These are phyloP conservation scores for Tricholoma flavovirens DNA, from an alignment of 768 basidiomycete species.

Conservation along the genomic window DNA sequence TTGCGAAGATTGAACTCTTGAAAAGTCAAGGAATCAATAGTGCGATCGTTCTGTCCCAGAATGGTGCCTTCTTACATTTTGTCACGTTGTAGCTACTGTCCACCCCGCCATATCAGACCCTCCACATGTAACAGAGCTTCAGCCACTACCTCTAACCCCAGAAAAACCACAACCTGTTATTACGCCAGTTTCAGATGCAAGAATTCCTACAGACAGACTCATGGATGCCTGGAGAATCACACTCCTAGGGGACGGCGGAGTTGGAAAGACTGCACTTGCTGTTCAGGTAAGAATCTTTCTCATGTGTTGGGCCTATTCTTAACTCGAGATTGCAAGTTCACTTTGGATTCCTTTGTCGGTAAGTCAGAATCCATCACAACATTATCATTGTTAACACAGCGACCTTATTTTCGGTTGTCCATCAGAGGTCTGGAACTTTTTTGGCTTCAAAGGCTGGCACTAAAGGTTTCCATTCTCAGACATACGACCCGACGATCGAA, in stretches of 20 bases:
- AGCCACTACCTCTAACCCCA: neutral
- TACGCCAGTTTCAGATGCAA: neutral
- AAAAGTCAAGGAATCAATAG: neutral
- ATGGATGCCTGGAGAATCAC: neutral
- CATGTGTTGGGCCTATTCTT: too few species aligned
- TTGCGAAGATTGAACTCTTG: neutral
- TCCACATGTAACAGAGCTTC: neutral
- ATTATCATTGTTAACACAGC: neutral
- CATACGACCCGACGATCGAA: neutral
- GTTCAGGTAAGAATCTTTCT: neutral
- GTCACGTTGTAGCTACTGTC: neutral
- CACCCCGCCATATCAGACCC: neutral
- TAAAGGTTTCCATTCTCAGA: neutral
- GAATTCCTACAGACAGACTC: neutral
- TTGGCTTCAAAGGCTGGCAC: neutral
- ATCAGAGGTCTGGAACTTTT: neutral
- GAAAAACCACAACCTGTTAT: neutral
- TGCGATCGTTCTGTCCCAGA: neutral
- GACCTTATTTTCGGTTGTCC: neutral
- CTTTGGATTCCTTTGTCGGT: neutral
- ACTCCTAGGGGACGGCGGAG: slow-evolving; percentile 12
- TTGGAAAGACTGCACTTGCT: slow-evolving; percentile 16
- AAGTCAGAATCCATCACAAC: neutral
- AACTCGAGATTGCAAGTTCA: neutral
- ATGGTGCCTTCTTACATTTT: neutral